Conservation (phyloP, 768 basidiomycete species). For the Rhodotorula diobovata region DNA sequence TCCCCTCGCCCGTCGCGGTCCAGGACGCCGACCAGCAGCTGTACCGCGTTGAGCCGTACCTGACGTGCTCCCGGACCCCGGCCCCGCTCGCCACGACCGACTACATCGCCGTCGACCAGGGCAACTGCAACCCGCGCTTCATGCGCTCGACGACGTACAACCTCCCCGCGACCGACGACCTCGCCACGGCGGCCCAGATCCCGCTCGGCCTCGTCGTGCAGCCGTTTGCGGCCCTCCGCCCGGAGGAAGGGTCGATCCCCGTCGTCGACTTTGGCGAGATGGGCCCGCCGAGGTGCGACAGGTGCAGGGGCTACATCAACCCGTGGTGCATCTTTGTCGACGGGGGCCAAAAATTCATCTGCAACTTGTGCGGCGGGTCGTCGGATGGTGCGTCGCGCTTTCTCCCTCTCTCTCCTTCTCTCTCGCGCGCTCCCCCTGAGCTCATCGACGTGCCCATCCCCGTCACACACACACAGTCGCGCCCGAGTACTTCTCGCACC, state of each 20-base stretch:
- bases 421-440: background rate
- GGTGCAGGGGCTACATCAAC: conserved; percentile 86
- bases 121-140: conserved; percentile 88
- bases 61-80: conserved; percentile 59
- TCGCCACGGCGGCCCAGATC: conserved; percentile 74
- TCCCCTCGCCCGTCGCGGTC: conserved; percentile 81
- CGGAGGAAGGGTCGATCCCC: conserved; percentile 63
- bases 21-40: conserved; percentile 76
- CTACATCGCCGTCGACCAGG: conserved; percentile 87
- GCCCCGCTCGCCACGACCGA: conserved; percentile 83
- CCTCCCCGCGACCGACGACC: conserved; percentile 70
- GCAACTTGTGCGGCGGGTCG: conserved; percentile 79
- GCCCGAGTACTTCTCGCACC: conserved; percentile 73
- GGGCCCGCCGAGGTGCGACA: conserved; percentile 77
- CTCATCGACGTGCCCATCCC: background rate
- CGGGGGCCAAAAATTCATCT: conserved; percentile 80
- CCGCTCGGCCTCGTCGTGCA: conserved; percentile 81
- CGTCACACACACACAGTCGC: conserved; percentile 54
- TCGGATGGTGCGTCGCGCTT: conserved; percentile 70
- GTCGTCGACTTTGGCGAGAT: conserved; percentile 65
- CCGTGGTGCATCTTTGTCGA: conserved; percentile 83
- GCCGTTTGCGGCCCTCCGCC: conserved; percentile 78
- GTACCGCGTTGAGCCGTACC: conserved; percentile 62
- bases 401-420: background rate
- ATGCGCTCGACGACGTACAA: conserved; percentile 85